Percentiles rank a stretch among this genome's conserved stretches.
phyloP scores from a whole-genome alignment of 2,329 filamentous ascomycete genomes.

The Trichoderma aggressivum region DNA sequence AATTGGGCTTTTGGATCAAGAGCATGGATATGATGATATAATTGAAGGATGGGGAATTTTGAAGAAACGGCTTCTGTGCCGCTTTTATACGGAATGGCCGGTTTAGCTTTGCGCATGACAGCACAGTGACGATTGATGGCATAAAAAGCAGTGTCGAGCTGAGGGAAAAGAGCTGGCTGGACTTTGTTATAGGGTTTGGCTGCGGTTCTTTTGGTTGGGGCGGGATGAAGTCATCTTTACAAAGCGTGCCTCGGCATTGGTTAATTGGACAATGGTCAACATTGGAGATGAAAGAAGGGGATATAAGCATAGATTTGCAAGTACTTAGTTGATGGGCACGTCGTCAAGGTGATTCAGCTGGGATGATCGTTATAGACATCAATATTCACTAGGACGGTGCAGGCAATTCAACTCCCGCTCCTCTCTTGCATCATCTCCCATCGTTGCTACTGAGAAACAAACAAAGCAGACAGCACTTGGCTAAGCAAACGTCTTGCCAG shows the following conservation, averaged over 20 bases:
- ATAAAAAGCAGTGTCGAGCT: neutral
- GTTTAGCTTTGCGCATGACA: conserved; percentile 2
- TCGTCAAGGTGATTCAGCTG: neutral
- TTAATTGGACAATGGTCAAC: neutral
- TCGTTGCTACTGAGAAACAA: neutral
- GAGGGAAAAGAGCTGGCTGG: too few species aligned
- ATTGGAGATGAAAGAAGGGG: neutral
- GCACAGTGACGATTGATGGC: conserved; percentile 1
- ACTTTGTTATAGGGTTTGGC: neutral
- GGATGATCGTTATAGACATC: neutral
- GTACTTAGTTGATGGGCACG: neutral
- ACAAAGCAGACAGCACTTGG: neutral
- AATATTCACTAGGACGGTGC: neutral
- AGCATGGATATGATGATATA: neutral
- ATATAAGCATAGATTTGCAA: neutral
- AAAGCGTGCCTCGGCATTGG: neutral
- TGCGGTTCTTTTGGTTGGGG: neutral
- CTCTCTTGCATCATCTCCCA: neutral
- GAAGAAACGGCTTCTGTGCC: neutral
- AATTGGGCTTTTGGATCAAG: neutral
- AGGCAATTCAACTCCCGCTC: neutral
- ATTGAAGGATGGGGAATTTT: neutral
- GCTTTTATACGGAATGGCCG: neutral
- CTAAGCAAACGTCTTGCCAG: neutral
- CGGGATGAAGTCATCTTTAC: neutral